Conservation (phyloP, 352 stramenopile genomes). For the Phytophthora multivora region DNA sequence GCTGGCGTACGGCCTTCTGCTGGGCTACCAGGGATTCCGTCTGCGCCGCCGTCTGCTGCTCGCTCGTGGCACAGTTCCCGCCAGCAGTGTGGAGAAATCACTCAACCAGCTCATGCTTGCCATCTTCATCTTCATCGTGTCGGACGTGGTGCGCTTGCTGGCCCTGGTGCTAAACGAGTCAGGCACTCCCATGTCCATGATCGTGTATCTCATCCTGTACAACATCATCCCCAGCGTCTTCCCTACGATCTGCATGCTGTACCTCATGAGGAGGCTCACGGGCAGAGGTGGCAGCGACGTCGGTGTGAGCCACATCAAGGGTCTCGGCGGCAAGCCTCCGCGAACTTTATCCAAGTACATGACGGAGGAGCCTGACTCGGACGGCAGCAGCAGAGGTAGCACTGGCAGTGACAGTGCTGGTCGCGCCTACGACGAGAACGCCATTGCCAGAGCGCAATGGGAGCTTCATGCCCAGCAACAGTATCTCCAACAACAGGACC, state of each 20-base stretch:
- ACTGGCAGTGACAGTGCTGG: conserved; percentile 29
- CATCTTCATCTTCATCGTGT: conserved; percentile 77
- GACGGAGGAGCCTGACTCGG: conserved; percentile 43
- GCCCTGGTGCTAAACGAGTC: conserved; percentile 63
- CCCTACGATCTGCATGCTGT: conserved; percentile 89
- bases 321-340: conserved; percentile 13
- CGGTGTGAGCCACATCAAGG: conserved; percentile 25
- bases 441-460: conserved; percentile 14
- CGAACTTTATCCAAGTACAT: conserved; percentile 70
- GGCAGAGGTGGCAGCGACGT: conserved; percentile 23
- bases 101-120: conserved; percentile 84
- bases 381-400: conserved; percentile 33
- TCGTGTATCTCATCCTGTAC: conserved; percentile 73
- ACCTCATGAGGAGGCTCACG: conserved; percentile 82
- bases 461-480: conserved; percentile 32
- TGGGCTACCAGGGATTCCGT: conserved; percentile 76
- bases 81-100: conserved; percentile 76
- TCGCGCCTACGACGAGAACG: conserved; percentile 22
- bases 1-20: conserved; percentile 66
- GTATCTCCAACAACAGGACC: conserved; percentile 23
- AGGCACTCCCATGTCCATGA: conserved; percentile 59
- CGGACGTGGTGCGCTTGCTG: conserved; percentile 71
- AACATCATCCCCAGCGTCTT: conserved; percentile 85
- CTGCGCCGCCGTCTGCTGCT: conserved; percentile 74
- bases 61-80: conserved; percentile 68